Evolutionary conservation across 768 basidiomycete genomes (phyloP).

Genomic region (Dentipellis fragilis): DNA sequence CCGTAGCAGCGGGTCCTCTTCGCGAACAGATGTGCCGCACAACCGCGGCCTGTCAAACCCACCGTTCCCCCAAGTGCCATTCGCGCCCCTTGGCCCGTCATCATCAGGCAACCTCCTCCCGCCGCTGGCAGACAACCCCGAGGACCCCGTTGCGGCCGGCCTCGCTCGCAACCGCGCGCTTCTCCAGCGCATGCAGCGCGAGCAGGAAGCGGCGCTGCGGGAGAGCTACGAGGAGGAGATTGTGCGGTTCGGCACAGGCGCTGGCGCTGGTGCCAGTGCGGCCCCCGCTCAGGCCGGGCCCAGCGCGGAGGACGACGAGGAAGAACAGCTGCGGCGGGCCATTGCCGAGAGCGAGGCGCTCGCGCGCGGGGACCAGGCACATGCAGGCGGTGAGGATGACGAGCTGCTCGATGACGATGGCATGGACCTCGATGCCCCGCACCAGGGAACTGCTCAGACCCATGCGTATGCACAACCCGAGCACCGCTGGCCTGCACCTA

Average conservation of each 20-base stretch:
- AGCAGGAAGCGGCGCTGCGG: constrained; percentile 56
- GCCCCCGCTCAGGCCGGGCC: not conserved
- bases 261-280: constrained; percentile 1
- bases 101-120: not conserved
- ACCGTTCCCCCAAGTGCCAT: not conserved
- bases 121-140: constrained; percentile 7
- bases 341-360: constrained; percentile 51
- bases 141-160: constrained; percentile 9
- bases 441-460: not conserved
- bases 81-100: constrained; percentile 5
- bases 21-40: not conserved
- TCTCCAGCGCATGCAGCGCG: constrained; percentile 26
- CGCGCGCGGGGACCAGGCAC: constrained; percentile 18
- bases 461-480: not conserved
- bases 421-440: constrained; percentile 11
- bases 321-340: constrained; percentile 43
- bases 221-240: constrained; percentile 28
- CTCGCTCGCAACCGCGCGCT: constrained; percentile 17
- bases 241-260: constrained; percentile 15
- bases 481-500: not conserved
- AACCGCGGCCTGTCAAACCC: not conserved
- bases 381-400: constrained; percentile 14
- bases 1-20: not conserved
- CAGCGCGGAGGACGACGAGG: constrained; percentile 38
- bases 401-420: constrained; percentile 6